Evolutionary conservation across 2,329 filamentous ascomycete genomes (phyloP).

Genomic region (Pseudovirgaria hyperparasitica): DNA sequence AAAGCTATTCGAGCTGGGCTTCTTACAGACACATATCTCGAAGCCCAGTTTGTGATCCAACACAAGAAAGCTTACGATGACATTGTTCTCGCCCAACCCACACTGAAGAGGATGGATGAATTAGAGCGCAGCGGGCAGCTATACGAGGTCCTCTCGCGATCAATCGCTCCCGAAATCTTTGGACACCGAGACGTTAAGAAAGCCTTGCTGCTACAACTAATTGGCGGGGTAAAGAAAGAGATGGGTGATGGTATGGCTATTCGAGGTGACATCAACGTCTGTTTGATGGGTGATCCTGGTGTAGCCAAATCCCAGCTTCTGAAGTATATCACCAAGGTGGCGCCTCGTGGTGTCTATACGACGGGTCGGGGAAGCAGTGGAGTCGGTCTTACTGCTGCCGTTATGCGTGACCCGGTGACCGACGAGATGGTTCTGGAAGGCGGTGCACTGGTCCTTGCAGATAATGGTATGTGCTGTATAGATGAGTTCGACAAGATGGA

Average conservation of each 20-base stretch:
- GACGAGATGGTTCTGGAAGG: constrained; percentile 78
- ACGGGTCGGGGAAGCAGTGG: constrained; percentile 70
- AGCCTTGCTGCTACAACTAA: constrained; percentile 83
- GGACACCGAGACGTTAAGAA: constrained; percentile 98
- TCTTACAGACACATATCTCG: constrained; percentile 93
- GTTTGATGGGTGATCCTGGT: constrained; percentile 98
- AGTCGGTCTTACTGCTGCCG: constrained; percentile 69
- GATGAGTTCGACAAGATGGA: constrained; percentile 89
- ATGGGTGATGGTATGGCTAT: constrained; percentile 99
- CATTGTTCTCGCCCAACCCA: constrained; percentile 67
- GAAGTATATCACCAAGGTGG: constrained; percentile 97
- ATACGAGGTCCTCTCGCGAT: constrained; percentile 90
- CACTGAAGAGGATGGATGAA: constrained; percentile 73
- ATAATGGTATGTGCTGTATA: constrained; percentile 77
- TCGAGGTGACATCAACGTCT: constrained; percentile 96
- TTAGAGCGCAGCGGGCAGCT: constrained; percentile 78
- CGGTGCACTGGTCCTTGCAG: constrained; percentile 65
- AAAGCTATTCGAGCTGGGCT: constrained; percentile 91
- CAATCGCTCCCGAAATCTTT: constrained; percentile 94
- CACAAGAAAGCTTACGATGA: constrained; percentile 98
- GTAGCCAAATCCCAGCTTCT: constrained; percentile 97
- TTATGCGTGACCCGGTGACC: constrained; percentile 73
- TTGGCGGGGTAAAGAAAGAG: constrained; percentile 90
- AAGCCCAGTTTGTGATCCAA: constrained; percentile 84
- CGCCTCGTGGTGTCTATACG: constrained; percentile 79